Evolutionary conservation across 1,284 basidiomycete species (phyloP).

Genomic region (Naganishia liquefaciens): DNA sequence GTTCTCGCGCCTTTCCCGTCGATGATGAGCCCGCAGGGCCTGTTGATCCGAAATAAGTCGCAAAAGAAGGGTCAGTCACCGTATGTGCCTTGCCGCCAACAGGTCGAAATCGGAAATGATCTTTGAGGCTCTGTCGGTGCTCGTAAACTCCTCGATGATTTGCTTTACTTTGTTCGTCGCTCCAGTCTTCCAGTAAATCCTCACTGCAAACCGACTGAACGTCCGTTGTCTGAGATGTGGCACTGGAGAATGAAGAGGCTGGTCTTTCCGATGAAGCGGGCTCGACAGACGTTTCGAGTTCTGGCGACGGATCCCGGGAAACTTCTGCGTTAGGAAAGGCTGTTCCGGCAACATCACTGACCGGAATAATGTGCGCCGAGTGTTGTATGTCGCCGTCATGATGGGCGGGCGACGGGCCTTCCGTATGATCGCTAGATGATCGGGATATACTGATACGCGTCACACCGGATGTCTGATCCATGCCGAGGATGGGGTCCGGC

Average conservation of each 20-base stretch:
- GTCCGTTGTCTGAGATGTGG: conserved; percentile 1
- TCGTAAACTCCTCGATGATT: conserved; percentile 4
- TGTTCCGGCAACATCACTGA: conserved; percentile 10
- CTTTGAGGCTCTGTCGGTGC: conserved; percentile 8
- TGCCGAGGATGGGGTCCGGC: neutral
- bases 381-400: neutral
- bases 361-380: neutral
- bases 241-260: neutral
- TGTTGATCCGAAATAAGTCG: conserved; percentile 3
- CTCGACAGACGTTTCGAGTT: too few species aligned
- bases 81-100: conserved; percentile 2
- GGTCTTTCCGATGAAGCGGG: too few species aligned
- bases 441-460: neutral
- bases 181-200: conserved; percentile 15
- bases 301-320: too few species aligned
- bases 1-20: conserved; percentile 7
- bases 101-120: conserved; percentile 12
- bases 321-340: neutral
- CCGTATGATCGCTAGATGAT: neutral
- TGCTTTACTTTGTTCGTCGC: conserved; percentile 1
- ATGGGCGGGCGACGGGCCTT: neutral
- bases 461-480: neutral
- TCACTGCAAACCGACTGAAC: conserved; percentile 1
- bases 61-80: neutral
- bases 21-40: neutral